phyloP scores from a whole-genome alignment of 495 filamentous ascomycete genomes.

The Rusavskia elegans region DNA sequence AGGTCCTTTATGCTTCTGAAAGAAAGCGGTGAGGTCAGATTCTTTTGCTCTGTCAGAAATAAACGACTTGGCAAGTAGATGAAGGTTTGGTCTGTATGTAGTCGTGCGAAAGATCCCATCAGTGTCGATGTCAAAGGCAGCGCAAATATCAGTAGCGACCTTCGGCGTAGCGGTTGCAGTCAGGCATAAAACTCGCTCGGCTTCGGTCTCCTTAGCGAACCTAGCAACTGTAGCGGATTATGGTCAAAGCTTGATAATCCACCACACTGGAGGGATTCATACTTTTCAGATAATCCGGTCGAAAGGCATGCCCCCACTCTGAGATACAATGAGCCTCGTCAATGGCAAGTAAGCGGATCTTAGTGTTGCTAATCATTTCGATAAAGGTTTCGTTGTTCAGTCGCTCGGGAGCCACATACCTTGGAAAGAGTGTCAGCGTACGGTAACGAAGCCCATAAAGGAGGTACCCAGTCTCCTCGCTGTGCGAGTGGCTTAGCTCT shows the following conservation, averaged over 20 bases:
- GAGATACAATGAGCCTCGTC: constrained; percentile 48
- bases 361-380: constrained; percentile 31
- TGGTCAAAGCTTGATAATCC: neutral
- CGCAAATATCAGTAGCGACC: constrained; percentile 36
- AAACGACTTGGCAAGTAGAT: constrained; percentile 29
- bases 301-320: constrained; percentile 44
- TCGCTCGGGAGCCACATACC: constrained; percentile 37
- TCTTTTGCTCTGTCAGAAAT: constrained; percentile 24
- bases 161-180: constrained; percentile 40
- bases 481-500: too few species aligned
- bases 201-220: constrained; percentile 37
- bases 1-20: constrained; percentile 30
- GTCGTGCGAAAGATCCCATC: constrained; percentile 37
- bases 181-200: constrained; percentile 39
- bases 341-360: constrained; percentile 37
- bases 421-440: constrained; percentile 1
- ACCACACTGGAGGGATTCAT: too few species aligned
- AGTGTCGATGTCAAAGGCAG: constrained; percentile 31
- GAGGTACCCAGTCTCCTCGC: too few species aligned
- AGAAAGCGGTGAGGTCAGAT: constrained; percentile 28
- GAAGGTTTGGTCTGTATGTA: constrained; percentile 39
- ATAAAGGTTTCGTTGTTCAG: constrained; percentile 44
- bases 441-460: neutral
- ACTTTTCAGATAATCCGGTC: constrained; percentile 38
- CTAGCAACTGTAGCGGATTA: constrained; percentile 26